Percentiles rank a stretch among this genome's conserved stretches.
Conservation (phyloP, 2,329 filamentous ascomycete genomes). For the Claviceps pusilla region DNA sequence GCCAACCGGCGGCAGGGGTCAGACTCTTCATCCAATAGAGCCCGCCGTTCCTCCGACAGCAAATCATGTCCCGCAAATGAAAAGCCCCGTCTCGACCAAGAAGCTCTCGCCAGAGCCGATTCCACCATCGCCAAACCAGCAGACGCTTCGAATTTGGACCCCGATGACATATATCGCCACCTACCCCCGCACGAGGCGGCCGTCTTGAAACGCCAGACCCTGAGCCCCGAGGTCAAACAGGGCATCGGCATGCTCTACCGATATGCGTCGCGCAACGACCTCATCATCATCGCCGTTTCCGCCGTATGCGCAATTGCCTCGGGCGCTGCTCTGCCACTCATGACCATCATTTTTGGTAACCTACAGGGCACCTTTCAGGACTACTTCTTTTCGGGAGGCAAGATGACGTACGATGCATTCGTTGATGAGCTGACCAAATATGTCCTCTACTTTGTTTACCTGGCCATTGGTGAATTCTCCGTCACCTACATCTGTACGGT, state of each 20-base stretch:
- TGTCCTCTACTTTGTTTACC: conserved; percentile 73
- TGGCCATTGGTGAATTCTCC: conserved; percentile 67
- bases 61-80: conserved; percentile 1
- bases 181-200: conserved; percentile 50
- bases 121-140: conserved; percentile 10
- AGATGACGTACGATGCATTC: conserved; percentile 39
- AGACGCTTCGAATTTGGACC: conserved; percentile 23
- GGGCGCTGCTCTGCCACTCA: conserved; percentile 62
- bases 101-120: conserved; percentile 8
- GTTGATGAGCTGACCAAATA: conserved; percentile 41
- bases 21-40: conserved; percentile 2
- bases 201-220: conserved; percentile 53
- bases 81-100: conserved; percentile 3
- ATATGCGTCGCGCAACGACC: conserved; percentile 52
- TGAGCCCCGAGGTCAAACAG: conserved; percentile 47
- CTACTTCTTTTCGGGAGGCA: conserved; percentile 35
- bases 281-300: conserved; percentile 47
- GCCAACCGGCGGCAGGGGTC: neutral
- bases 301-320: conserved; percentile 51
- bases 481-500: conserved; percentile 68
- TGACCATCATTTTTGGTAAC: conserved; percentile 69
- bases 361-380: conserved; percentile 57
- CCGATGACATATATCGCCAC: conserved; percentile 39
- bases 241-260: conserved; percentile 53
- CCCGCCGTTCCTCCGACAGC: conserved; percentile 2